Evolutionary conservation across 2,329 filamentous ascomycete species (phyloP), one percentile per base, ranked within the genome.

Genomic region (Fusarium sp.): DNA sequence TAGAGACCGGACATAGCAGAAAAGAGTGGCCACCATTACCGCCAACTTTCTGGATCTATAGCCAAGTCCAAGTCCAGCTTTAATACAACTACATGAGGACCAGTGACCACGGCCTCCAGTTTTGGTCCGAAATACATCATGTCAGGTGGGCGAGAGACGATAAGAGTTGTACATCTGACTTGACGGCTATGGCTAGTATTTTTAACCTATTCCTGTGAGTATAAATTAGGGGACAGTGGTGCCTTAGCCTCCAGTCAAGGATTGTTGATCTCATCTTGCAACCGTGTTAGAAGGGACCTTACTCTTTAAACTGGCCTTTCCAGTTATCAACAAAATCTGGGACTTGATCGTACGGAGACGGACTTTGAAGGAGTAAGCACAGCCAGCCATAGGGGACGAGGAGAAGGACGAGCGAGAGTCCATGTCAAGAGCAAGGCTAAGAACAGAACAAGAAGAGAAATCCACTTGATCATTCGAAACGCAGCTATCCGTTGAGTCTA

Each of bases 141-240:
- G 66, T 67, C 60, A 72, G 67, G 74, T 57, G 63, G 73, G 75
- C 73, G 74, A 78, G 64, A 71, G 75, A 78, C 70, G 68, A 71
- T 39, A 41, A 52, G 54, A 57, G 55, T 69, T 69, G 76, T 79
- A 79, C 75, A 75, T 65, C 70, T 78, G 71, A 79, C 74, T 78
- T 75, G 41, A 42, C 62, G 35, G 24, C 48, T 58, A 62, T 70
- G 58, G 62, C 59, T 76, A 66, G 72, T 79, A 78, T 79, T 77
- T 75, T 78, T 79, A 77, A 76, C 63, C 54, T 57, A 57, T 60
- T 58, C 62, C 57, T 48, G 57, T 65, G 66, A 78, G 71, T 80
- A 80, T 80, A 80, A 79, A 76, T 75, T 59, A 66, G 64, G 70
- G 57, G 74, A 66, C 57, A 24, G 56, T 44, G 63, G 59, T 73